A percentile compares a stretch with the other conserved stretches of the same genome.
Conservation (phyloP, 306 rosid species). For the Inga leiocalycina region DNA sequence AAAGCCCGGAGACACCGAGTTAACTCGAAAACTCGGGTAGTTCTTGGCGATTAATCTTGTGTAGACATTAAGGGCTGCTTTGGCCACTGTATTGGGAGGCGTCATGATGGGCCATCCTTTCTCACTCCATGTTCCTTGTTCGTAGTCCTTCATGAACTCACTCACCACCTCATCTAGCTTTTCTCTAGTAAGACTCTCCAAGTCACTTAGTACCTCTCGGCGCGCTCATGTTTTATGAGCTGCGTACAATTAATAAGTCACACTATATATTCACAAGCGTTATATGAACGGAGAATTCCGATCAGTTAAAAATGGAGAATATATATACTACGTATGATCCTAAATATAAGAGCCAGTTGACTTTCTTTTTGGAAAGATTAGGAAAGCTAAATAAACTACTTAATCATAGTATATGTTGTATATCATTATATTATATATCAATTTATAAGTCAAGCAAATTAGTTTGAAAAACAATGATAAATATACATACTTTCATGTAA, state of each 20-base stretch:
- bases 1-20: background rate
- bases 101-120: background rate
- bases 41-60: background rate
- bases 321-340: no score
- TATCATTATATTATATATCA: no score
- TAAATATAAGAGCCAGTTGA: no score
- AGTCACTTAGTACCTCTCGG: background rate
- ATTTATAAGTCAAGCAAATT: no score
- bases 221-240: background rate
- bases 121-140: background rate
- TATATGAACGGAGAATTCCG: background rate
- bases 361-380: no score
- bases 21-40: background rate
- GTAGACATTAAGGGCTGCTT: background rate
- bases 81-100: background rate
- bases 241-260: background rate
- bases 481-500: no score
- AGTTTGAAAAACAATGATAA: no score
- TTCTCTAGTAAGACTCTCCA: background rate
- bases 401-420: no score
- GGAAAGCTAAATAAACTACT: no score
- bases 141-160: background rate
- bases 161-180: background rate
- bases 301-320: no score
- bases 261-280: no score